A percentile compares a stretch with the other conserved stretches of the same genome.
These are phyloP conservation scores for Hyphopichia buzzinii DNA, from an alignment of 1,139 yeast species.

Conservation along the genomic window DNA sequence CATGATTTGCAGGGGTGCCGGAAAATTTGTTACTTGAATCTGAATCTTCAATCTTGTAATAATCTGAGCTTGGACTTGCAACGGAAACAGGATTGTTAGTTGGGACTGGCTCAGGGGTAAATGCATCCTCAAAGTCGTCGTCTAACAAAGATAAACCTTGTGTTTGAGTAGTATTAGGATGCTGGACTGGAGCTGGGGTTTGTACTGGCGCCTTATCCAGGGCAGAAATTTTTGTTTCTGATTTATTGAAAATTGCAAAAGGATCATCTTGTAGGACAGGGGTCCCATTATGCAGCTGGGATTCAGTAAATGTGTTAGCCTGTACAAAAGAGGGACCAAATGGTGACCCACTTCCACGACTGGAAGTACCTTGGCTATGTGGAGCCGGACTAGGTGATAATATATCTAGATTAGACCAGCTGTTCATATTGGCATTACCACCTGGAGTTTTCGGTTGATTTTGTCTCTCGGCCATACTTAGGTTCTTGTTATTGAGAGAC, in stretches of 20 bases:
- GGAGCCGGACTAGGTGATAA: conserved; percentile 10
- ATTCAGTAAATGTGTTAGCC: no score
- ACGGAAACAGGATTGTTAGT: neutral
- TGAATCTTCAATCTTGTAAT: no score
- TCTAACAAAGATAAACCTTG: conserved; percentile 27
- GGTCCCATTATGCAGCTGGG: neutral
- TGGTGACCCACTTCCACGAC: neutral
- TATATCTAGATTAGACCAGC: conserved; percentile 23
- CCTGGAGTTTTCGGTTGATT: conserved; percentile 7
- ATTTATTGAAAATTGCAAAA: conserved; percentile 8
- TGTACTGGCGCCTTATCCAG: conserved; percentile 16
- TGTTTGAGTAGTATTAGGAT: neutral
- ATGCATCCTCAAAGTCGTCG: conserved; percentile 46
- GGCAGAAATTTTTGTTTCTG: conserved; percentile 12
- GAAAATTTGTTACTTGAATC: neutral
- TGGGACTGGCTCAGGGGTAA: conserved; percentile 13
- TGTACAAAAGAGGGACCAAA: no score
- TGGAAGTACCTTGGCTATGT: neutral
- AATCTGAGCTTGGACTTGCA: neutral
- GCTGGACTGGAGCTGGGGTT: conserved; percentile 1
- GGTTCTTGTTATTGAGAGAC: conserved; percentile 10
- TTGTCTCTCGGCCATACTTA: conserved; percentile 22
- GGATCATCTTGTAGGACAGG: conserved; percentile 8
- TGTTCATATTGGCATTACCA: conserved; percentile 3
- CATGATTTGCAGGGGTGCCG: neutral